These are phyloP conservation scores for Aspergillus pseudoterreus DNA, from an alignment of 2,329 filamentous ascomycete species.

Conservation along the genomic window DNA sequence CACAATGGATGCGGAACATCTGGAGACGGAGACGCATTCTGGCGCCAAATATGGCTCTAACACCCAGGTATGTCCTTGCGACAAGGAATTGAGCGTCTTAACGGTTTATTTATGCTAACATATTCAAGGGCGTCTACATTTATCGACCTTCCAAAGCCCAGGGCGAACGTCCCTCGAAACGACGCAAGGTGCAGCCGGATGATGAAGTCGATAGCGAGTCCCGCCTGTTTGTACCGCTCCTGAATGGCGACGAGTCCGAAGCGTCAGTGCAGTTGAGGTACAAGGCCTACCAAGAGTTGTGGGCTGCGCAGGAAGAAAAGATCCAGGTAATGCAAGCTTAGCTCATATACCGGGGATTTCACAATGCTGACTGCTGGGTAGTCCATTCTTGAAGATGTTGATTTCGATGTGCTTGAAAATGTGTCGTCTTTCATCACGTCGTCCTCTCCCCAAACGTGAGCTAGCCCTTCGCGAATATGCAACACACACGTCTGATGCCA, in stretches of 20 bases:
- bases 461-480: constrained; percentile 1
- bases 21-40: constrained; percentile 19
- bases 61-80: constrained; percentile 22
- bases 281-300: constrained; percentile 36
- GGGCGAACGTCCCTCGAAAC: constrained; percentile 52
- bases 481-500: constrained; percentile 6
- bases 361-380: constrained; percentile 15
- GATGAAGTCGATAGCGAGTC: constrained; percentile 8
- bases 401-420: constrained; percentile 36
- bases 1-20: constrained; percentile 15
- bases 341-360: neutral
- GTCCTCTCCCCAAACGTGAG: constrained; percentile 35
- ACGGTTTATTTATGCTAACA: constrained; percentile 13
- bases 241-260: constrained; percentile 36
- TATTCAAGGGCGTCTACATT: constrained; percentile 57
- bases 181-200: constrained; percentile 51
- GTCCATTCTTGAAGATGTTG: constrained; percentile 37
- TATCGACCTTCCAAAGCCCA: constrained; percentile 49
- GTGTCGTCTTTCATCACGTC: constrained; percentile 36
- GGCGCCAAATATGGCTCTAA: constrained; percentile 27
- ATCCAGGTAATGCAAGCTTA: constrained; percentile 30
- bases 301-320: constrained; percentile 36
- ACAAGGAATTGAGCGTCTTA: too few species aligned
- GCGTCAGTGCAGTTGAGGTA: constrained; percentile 33
- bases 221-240: constrained; percentile 35